These are phyloP conservation scores for Verticillium alfalfae DNA, from an alignment of 2,329 filamentous ascomycete genomes.

Conservation along the genomic window DNA sequence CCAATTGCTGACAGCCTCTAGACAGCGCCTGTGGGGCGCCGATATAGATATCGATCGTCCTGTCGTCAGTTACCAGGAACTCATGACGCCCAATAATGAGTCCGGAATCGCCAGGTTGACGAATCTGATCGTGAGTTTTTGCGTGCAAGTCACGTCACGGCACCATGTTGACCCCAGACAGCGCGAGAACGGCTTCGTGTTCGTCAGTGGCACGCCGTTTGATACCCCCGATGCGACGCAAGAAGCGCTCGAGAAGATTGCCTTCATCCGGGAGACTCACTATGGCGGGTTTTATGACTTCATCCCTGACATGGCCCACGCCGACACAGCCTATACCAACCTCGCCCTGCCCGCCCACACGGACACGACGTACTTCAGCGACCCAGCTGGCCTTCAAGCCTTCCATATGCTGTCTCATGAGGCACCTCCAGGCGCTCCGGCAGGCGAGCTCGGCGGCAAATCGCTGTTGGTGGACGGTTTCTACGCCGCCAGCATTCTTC, in stretches of 20 bases:
- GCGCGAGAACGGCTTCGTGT: constrained; percentile 69
- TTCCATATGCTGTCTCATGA: constrained; percentile 88
- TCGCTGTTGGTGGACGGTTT: constrained; percentile 87
- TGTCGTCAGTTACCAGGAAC: constrained; percentile 51
- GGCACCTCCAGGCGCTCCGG: constrained; percentile 32
- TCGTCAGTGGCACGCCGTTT: constrained; percentile 63
- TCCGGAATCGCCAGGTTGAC: constrained; percentile 56
- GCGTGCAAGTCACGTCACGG: background rate
- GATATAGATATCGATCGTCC: constrained; percentile 43
- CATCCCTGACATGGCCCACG: constrained; percentile 78
- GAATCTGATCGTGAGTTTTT: constrained; percentile 51
- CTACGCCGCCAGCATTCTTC: constrained; percentile 58
- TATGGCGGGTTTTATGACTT: constrained; percentile 83
- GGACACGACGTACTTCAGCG: constrained; percentile 93
- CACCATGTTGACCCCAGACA: constrained; percentile 24
- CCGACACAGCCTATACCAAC: constrained; percentile 89
- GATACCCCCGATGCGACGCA: constrained; percentile 66
- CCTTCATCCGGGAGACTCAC: constrained; percentile 84
- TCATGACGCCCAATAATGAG: constrained; percentile 48
- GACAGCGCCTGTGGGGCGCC: constrained; percentile 20
- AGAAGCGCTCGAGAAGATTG: constrained; percentile 70
- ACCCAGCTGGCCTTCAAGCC: constrained; percentile 84
- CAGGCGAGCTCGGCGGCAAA: constrained; percentile 55
- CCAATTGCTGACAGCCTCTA: constrained; percentile 5
- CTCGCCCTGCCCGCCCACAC: constrained; percentile 80